Percentiles rank a stretch among this genome's conserved stretches.
These are phyloP conservation scores for Orobanche coerulescens DNA, from an alignment of 257 asterid species.

Conservation along the genomic window DNA sequence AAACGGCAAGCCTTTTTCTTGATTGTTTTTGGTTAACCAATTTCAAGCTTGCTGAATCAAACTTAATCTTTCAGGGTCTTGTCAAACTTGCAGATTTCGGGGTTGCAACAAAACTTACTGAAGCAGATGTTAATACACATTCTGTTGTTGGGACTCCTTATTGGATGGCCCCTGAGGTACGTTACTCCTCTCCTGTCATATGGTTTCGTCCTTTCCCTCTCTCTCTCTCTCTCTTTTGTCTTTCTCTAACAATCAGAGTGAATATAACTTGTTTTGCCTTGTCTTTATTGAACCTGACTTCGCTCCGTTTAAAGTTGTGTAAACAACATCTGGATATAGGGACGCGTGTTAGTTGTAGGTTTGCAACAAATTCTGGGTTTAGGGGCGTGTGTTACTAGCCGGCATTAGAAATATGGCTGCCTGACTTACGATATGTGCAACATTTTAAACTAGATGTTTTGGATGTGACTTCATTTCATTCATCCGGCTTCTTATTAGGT, in stretches of 20 bases:
- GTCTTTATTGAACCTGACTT: slow-evolving; percentile 7
- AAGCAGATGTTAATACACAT: slow-evolving; percentile 88
- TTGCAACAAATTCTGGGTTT: neutral
- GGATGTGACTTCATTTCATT: neutral
- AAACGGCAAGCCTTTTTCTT: neutral
- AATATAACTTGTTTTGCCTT: slow-evolving; percentile 11
- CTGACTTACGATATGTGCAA: neutral
- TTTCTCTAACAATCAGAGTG: neutral
- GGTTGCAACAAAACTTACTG: slow-evolving; percentile 93
- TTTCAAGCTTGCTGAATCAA: slow-evolving; percentile 22
- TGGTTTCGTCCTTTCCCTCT: neutral
- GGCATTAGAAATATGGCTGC: neutral
- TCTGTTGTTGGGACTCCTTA: slow-evolving; percentile 99
- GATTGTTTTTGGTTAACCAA: neutral
- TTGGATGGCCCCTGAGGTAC: slow-evolving; percentile 99
- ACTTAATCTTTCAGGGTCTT: slow-evolving; percentile 76
- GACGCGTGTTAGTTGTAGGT: slow-evolving; percentile 7
- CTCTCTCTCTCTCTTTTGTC: neutral
- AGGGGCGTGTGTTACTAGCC: too few species aligned
- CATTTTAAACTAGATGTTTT: neutral
- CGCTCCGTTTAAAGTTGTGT: neutral
- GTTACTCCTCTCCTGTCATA: slow-evolving; percentile 9
- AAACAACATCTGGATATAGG: slow-evolving; percentile 2
- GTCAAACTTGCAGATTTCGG: slow-evolving; percentile 99
- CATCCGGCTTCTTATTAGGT: slow-evolving; percentile 1